Percentiles rank a stretch among this genome's conserved stretches.
phyloP scores from a whole-genome alignment of 2,329 filamentous ascomycete genomes.

The Calonectria naviculata region DNA sequence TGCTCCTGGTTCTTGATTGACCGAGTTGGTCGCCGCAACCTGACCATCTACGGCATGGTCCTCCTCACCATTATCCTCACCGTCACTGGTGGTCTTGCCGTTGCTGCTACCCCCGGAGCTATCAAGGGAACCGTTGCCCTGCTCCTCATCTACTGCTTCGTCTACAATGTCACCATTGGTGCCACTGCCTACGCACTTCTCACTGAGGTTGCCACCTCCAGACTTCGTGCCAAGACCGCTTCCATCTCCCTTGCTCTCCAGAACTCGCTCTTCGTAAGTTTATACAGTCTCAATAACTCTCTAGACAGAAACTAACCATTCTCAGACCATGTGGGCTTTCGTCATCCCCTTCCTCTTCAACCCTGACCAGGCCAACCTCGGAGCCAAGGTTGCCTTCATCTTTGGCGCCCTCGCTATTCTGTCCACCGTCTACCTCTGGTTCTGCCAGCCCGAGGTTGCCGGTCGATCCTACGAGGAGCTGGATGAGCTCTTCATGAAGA shows the following conservation, averaged over 20 bases:
- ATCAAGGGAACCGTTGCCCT: slow-evolving; percentile 29
- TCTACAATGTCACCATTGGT: slow-evolving; percentile 33
- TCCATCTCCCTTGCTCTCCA: slow-evolving; percentile 30
- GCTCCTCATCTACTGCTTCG: slow-evolving; percentile 29
- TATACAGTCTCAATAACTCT: too few species aligned
- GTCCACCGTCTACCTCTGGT: slow-evolving; percentile 46
- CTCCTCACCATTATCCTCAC: slow-evolving; percentile 25
- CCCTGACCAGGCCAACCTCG: slow-evolving; percentile 34
- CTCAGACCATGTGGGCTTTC: slow-evolving; percentile 32
- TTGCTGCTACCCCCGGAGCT: slow-evolving; percentile 19
- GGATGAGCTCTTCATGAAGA: slow-evolving; percentile 41
- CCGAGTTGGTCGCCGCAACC: slow-evolving; percentile 25
- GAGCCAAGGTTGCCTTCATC: slow-evolving; percentile 32
- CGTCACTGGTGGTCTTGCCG: slow-evolving; percentile 27
- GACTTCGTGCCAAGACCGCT: slow-evolving; percentile 31
- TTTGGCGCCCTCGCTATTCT: slow-evolving; percentile 49
- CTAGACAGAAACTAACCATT: neutral
- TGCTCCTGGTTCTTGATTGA: slow-evolving; percentile 33
- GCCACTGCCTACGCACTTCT: slow-evolving; percentile 32
- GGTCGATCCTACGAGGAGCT: slow-evolving; percentile 39
- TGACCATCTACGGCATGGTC: slow-evolving; percentile 26
- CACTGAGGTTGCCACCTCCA: slow-evolving; percentile 29
- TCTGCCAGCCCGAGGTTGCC: slow-evolving; percentile 50
- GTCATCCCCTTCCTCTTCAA: slow-evolving; percentile 35
- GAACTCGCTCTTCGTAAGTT: slow-evolving; percentile 30